Evolutionary conservation across 1,284 basidiomycete genomes (phyloP), one percentile per base, ranked within the genome.

Genomic region (Porodaedalea pini): DNA sequence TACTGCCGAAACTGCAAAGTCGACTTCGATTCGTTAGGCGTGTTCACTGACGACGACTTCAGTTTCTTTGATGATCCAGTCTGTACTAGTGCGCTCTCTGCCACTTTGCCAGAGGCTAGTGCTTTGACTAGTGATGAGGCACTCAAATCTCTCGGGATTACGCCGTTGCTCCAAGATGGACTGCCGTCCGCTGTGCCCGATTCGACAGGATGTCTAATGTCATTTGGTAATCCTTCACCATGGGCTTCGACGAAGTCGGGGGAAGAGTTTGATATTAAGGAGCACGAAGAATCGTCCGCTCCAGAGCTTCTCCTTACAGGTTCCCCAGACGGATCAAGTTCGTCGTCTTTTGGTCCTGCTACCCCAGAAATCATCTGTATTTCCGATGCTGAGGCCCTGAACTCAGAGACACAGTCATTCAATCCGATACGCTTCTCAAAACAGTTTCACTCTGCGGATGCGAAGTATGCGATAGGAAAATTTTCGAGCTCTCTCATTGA

Each of bases 1-100:
- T n/a, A n/a, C n/a, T n/a, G n/a, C n/a, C n/a, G 25, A 21, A 44
- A 5, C 29, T 44, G 51, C 17, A 52, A 48, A 43, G 43, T 52
- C 17, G 53, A 59, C 37, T 47, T 58, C 43, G 82, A 83, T 37
- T 78, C 77, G 13, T 68, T 68, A 44, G 69, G 63, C 25, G 66
- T 69, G 10, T 85, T 90, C 64, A 90, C 88, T 0, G 88, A 90
- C 53, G 88, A 88, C 56, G 88, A 90, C 67, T 90, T 90, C 66
- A 85, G 78, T 66, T 90, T 88, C 68, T 90, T 88, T 63, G 86
- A 89, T 65, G 73, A 74, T 43, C 80, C 80, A 15, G 57, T 48
- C 13, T 19, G 15, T 31, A 27, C 57, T 3, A 39, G 40, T 44
- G 19, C 17, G 31, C n/a, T 15, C 7, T 21, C 65, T 69, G 41